Base-by-base conservation (phyloP, 2,329 filamentous ascomycete species). In the Nothopassalora personata region DNA sequence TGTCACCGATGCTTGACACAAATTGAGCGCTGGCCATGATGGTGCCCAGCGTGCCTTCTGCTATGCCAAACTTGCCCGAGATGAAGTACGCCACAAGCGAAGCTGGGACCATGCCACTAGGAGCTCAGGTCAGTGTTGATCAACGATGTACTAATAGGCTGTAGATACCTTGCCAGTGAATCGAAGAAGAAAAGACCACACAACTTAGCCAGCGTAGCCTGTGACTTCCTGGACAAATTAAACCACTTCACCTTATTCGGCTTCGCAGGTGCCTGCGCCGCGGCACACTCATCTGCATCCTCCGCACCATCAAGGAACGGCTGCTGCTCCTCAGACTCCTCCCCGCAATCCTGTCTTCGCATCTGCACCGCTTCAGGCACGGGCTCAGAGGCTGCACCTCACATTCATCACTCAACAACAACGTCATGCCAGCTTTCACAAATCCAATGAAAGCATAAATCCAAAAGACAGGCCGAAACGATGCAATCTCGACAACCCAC, bases 101-200 rank as follows among this genome's bases (percentile, higher is more conserved):
- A 61, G 70, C 71, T 23, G 71, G 82, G 7, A 84, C 85, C 68
- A 91, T 79, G 1, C 88, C 87, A 1, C 85, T 87, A 15, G 3
- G 8, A 46, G 1, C 18, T 10, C n/a, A 43, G 5, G 15, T 55
- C 30, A 55, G 53, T 19, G 30, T 13, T 23, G 39, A 34, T 34
- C 15, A 34, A 86, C 58, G 90, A 30, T 34, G 30, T 4, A 19
- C 82, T 2, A 54, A 59, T 31, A 23, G 34, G 11, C 13, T 23
- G 11, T 23, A 51, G 39, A 23, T 49, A 59, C 56, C 60, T 61
- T 30, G 86, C 88, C 57, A 90, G 82, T 0, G 84, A 81, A 70
- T 91, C 88, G 15, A 91, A 68, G 2, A 80, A 81, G 69, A 91
- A 88, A 0, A 92, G 75, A 6, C 87, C 73, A 65, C 85, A 87